These are phyloP conservation scores for Amaranthus palmeri DNA, from an alignment of 148 eudicot genomes.

Conservation along the genomic window DNA sequence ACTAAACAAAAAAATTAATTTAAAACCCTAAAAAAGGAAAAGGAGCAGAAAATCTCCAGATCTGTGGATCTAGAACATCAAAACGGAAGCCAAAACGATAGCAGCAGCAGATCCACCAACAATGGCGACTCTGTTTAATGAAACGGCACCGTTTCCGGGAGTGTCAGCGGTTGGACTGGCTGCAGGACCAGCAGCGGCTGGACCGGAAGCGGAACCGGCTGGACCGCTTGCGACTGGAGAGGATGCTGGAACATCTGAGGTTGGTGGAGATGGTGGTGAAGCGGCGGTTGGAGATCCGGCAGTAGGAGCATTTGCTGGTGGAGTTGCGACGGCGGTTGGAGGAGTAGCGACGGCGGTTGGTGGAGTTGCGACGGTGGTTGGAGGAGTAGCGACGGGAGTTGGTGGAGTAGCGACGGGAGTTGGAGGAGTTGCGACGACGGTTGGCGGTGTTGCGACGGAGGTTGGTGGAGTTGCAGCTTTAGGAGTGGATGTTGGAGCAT, in stretches of 20 bases:
- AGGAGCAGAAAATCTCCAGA: constrained; percentile 10
- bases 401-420: constrained; percentile 13
- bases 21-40: constrained; percentile 1
- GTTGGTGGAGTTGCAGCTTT: constrained; percentile 20
- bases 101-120: constrained; percentile 44
- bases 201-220: not conserved
- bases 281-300: constrained; percentile 6
- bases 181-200: not conserved
- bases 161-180: not conserved
- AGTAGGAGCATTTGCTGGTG: not conserved
- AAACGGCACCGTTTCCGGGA: constrained; percentile 20
- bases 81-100: constrained; percentile 30
- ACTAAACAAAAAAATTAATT: not conserved
- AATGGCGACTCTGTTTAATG: constrained; percentile 35
- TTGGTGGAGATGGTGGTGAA: not conserved
- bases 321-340: not conserved
- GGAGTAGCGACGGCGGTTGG: not conserved
- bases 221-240: not conserved
- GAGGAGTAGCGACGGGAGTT: constrained; percentile 1
- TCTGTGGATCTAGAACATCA: constrained; percentile 45
- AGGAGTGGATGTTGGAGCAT: constrained; percentile 18
- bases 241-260: not conserved
- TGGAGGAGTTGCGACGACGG: constrained; percentile 22
- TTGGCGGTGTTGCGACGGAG: constrained; percentile 15
- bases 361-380: not conserved